Conservation (phyloP, 1,284 basidiomycete species). For the Puccinia hordei region DNA sequence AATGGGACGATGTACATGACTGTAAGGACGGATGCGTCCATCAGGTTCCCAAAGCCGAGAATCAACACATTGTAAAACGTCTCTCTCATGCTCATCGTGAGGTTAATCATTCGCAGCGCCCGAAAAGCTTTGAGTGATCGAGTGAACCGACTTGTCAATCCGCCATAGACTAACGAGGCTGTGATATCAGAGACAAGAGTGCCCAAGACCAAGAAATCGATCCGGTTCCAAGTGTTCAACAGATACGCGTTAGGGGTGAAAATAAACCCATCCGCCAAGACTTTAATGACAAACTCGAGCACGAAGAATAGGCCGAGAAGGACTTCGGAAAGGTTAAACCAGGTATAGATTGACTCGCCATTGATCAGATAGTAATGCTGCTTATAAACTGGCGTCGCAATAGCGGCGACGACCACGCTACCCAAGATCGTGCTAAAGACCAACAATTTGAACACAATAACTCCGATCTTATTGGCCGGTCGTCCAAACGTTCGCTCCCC, state of each 20-base stretch:
- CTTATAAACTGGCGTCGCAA: conserved; percentile 85
- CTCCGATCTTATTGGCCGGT: conserved; percentile 62
- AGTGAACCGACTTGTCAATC: conserved; percentile 74
- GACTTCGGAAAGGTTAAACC: conserved; percentile 56
- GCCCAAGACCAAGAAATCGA: conserved; percentile 83
- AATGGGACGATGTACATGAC: conserved; percentile 92
- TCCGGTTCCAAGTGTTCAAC: conserved; percentile 84
- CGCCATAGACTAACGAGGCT: conserved; percentile 67
- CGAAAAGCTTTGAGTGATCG: conserved; percentile 85
- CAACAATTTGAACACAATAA: conserved; percentile 73
- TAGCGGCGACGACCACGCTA: conserved; percentile 78
- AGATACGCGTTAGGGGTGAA: conserved; percentile 85
- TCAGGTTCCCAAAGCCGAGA: conserved; percentile 78
- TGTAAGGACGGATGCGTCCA: conserved; percentile 89
- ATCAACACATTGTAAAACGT: conserved; percentile 91
- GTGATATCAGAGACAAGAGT: conserved; percentile 76
- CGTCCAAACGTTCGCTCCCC: conserved; percentile 61
- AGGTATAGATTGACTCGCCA: conserved; percentile 42
- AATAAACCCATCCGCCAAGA: conserved; percentile 80
- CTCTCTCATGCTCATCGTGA: conserved; percentile 79
- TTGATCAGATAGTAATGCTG: conserved; percentile 60
- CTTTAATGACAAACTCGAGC: conserved; percentile 83
- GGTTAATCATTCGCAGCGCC: conserved; percentile 84
- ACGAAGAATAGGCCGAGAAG: conserved; percentile 76
- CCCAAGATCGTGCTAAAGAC: conserved; percentile 78